These are phyloP conservation scores for Termitomyces sp. DNA, from an alignment of 768 basidiomycete genomes.

Conservation along the genomic window DNA sequence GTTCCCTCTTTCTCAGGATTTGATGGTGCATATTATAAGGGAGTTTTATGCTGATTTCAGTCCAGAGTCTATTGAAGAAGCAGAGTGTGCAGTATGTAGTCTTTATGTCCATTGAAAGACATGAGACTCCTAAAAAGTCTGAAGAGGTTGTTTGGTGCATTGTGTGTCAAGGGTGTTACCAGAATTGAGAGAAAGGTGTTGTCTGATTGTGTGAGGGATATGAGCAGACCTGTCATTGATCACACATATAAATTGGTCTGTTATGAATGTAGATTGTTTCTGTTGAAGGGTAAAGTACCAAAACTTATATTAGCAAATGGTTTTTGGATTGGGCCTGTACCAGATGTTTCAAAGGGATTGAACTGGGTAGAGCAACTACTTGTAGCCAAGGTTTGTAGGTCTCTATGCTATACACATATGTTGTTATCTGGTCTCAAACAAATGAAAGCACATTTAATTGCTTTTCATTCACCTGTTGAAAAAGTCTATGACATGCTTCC, in stretches of 20 bases:
- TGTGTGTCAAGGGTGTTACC: too few relatives aligned
- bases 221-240: not conserved
- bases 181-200: too few relatives aligned
- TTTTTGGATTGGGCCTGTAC: not conserved
- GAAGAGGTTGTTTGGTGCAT: too few relatives aligned
- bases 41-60: too few relatives aligned
- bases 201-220: too few relatives aligned
- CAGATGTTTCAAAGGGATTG: not conserved
- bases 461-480: constrained; percentile 25
- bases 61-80: too few relatives aligned
- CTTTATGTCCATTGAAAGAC: too few relatives aligned
- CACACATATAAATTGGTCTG: not conserved
- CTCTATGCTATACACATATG: constrained; percentile 24
- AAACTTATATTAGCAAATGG: not conserved
- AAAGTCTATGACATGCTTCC: too few relatives aligned
- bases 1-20: too few relatives aligned
- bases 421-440: constrained; percentile 21
- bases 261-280: not conserved
- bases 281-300: not conserved
- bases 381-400: not conserved
- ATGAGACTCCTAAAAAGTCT: too few relatives aligned
- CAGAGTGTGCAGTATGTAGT: too few relatives aligned
- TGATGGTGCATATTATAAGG: too few relatives aligned
- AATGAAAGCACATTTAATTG: constrained; percentile 15
- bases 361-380: not conserved